Base-by-base conservation (phyloP, 1,139 yeast species). In the Groenewaldozyma auringiensis region DNA sequence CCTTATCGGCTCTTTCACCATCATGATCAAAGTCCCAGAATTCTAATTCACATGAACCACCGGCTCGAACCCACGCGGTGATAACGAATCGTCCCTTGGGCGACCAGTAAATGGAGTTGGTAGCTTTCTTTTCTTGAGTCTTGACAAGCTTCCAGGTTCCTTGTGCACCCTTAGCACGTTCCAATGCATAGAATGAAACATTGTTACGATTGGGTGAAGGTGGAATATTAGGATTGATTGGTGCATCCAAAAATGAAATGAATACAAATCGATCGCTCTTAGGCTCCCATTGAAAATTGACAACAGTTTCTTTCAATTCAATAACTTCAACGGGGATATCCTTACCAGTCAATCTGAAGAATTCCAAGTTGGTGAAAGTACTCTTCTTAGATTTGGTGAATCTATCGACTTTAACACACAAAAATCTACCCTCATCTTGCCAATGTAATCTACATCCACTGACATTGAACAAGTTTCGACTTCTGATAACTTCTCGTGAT, bases 281-380 rank as follows among this genome's bases (percentile, higher is more conserved):
- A 59, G 98, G 96, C 70, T 94, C 98, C 97, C 97, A 94, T 47
- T 88, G 89, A 68, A 94, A 85, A 65, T 83, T 83, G 50, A 84
- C 70, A 43, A 88, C 89, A 50, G 86, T 83, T 53, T 94, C 96
- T 69, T 87, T 87, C 62, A 89, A 75, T 68, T 94, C 99, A 56
- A 92, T 74, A 59, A 87, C 92, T 65, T 89, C 97, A 52, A 89
- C 95, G 18, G 98, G 98, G 55, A 89, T 79, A 61, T 85, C 95
- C 69, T 81, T 86, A 68, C 89, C 98, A 50, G 75, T 74, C 50
- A 87, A 69, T 63, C 86, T 83, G 77, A 92, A 88, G 62, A 94
- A 84, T 69, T 94, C 98, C 67, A 94, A 76, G 64, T 88, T 88
- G 51, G 96, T 82, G 75, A 86, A 89, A 47, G 83, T 69, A 20